Evolutionary conservation across 2,329 filamentous ascomycete species (phyloP).

Genomic region (Emericellopsis atlantica): DNA sequence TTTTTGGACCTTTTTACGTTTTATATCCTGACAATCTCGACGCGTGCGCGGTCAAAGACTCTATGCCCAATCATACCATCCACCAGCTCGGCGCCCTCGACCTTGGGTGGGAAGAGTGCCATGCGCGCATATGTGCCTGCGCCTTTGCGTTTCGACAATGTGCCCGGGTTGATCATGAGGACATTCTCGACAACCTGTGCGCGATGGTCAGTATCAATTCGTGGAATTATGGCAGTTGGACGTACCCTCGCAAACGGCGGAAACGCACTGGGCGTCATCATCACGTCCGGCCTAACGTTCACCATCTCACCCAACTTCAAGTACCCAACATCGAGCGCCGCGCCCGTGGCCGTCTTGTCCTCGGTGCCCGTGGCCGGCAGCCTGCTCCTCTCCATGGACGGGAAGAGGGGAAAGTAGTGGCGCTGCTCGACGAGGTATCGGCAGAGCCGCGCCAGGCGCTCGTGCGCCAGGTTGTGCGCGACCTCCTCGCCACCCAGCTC

Average conservation of each 20-base stretch:
- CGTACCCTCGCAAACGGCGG: conserved; percentile 80
- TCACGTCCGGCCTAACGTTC: conserved; percentile 70
- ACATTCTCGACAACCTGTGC: conserved; percentile 78
- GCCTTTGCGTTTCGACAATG: conserved; percentile 70
- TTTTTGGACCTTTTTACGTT: background rate
- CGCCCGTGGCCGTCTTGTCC: conserved; percentile 52
- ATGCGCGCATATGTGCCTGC: conserved; percentile 79
- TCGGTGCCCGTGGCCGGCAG: conserved; percentile 52
- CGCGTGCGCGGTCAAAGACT: conserved; percentile 70
- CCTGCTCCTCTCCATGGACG: conserved; percentile 56
- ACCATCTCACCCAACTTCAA: conserved; percentile 86
- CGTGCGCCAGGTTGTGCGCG: conserved; percentile 14
- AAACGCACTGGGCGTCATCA: conserved; percentile 71
- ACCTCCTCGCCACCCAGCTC: conserved; percentile 69
- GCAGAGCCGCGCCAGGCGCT: conserved; percentile 58
- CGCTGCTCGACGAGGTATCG: conserved; percentile 77
- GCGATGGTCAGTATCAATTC: background rate
- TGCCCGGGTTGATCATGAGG: conserved; percentile 81
- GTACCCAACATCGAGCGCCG: conserved; percentile 73
- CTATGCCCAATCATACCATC: conserved; percentile 55
- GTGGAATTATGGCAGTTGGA: background rate
- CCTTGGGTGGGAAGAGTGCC: conserved; percentile 52
- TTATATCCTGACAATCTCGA: conserved; percentile 75
- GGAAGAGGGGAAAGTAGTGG: conserved; percentile 84
- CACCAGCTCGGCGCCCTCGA: conserved; percentile 42